Conservation (phyloP, 2,329 filamentous ascomycete species). For the Pseudopithomyces maydicus region DNA sequence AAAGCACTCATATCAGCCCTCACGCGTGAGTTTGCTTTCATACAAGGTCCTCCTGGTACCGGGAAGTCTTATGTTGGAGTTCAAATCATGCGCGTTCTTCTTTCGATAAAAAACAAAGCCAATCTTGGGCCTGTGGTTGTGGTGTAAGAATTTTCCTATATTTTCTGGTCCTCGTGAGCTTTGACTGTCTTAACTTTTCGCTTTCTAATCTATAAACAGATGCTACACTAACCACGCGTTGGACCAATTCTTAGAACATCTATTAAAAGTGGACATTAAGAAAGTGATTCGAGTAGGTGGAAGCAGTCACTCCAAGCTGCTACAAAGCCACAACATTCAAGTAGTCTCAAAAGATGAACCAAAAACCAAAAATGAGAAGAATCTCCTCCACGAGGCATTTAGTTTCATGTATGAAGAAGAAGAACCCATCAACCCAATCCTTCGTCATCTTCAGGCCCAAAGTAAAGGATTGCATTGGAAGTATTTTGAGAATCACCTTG, state of each 20-base stretch:
- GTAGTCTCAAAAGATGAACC: constrained; percentile 18
- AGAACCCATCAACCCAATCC: not conserved
- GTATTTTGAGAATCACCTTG: constrained; percentile 19
- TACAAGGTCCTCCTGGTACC: constrained; percentile 74
- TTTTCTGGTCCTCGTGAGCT: no score
- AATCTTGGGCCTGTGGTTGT: constrained; percentile 53
- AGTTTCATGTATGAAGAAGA: constrained; percentile 15
- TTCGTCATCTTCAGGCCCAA: not conserved
- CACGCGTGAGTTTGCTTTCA: constrained; percentile 60
- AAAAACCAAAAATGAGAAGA: constrained; percentile 26
- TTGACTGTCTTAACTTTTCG: no score
- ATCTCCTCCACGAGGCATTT: constrained; percentile 16
- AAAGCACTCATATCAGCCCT: constrained; percentile 60
- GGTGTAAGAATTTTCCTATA: no score
- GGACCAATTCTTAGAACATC: constrained; percentile 65
- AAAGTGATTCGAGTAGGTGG: constrained; percentile 67
- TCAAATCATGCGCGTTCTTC: constrained; percentile 61
- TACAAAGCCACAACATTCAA: constrained; percentile 59
- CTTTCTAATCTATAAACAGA: not conserved
- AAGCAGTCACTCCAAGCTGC: constrained; percentile 59
- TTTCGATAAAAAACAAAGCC: constrained; percentile 48
- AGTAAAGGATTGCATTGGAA: constrained; percentile 18
- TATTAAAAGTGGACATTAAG: constrained; percentile 54
- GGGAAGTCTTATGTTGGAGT: constrained; percentile 69
- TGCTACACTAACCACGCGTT: constrained; percentile 61